Percentiles rank a stretch among this genome's conserved stretches.
These are phyloP conservation scores for Boehmeria nivea DNA, from an alignment of 306 rosid species.

Conservation along the genomic window DNA sequence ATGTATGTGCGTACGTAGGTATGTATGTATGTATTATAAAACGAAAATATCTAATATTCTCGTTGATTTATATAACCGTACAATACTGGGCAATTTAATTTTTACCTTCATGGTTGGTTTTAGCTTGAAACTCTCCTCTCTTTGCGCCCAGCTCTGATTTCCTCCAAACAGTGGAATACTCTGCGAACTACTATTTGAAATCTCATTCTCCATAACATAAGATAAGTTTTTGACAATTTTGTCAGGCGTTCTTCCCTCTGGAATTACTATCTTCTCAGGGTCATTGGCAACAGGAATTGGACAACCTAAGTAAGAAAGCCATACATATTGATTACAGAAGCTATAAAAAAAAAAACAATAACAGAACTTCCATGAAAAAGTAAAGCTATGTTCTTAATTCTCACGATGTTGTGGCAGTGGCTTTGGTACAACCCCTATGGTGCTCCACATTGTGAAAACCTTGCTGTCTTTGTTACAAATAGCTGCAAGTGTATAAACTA, in stretches of 20 bases:
- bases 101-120: slow-evolving; percentile 82
- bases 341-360: slow-evolving; percentile 16
- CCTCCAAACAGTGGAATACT: slow-evolving; percentile 84
- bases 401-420: slow-evolving; percentile 76
- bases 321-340: slow-evolving; percentile 6
- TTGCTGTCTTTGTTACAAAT: slow-evolving; percentile 88
- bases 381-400: slow-evolving; percentile 44
- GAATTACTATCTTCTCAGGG: slow-evolving; percentile 66
- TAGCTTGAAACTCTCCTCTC: slow-evolving; percentile 76
- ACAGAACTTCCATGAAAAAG: slow-evolving; percentile 4
- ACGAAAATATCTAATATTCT: not conserved
- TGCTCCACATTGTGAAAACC: slow-evolving; percentile 61
- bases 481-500: slow-evolving; percentile 39
- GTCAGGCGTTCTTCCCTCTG: slow-evolving; percentile 58
- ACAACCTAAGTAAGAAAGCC: slow-evolving; percentile 51
- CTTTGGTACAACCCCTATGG: slow-evolving; percentile 58
- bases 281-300: slow-evolving; percentile 62
- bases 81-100: not conserved
- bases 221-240: slow-evolving; percentile 49
- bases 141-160: slow-evolving; percentile 65
- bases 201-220: slow-evolving; percentile 48
- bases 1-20: no score
- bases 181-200: slow-evolving; percentile 29
- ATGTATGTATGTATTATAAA: no score
- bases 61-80: not conserved